phyloP scores from a whole-genome alignment of 208 protist species.

The Porcisia deanei region DNA sequence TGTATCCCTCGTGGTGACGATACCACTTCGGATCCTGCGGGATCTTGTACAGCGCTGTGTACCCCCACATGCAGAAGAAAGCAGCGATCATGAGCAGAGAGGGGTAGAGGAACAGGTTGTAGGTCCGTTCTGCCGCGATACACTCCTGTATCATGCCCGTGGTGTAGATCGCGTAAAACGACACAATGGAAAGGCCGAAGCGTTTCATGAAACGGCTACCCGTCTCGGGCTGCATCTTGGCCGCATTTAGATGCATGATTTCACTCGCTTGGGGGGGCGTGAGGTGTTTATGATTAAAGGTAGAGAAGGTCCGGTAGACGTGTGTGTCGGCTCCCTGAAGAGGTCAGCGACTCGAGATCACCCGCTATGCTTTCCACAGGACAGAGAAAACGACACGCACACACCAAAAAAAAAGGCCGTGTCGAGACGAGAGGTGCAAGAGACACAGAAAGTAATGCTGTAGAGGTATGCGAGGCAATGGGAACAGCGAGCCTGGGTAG shows the following conservation, averaged over 20 bases:
- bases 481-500: background rate
- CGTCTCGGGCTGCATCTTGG: slow-evolving; percentile 30
- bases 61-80: slow-evolving; percentile 76
- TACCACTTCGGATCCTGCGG: slow-evolving; percentile 65
- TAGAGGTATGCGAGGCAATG: background rate
- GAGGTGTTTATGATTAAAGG: background rate
- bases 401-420: background rate
- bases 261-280: background rate
- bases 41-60: slow-evolving; percentile 53
- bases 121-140: slow-evolving; percentile 41
- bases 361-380: background rate
- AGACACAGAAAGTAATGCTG: background rate
- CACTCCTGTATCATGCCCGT: slow-evolving; percentile 55
- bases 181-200: slow-evolving; percentile 15
- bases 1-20: slow-evolving; percentile 54
- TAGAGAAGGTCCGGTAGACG: background rate
- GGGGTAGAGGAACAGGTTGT: slow-evolving; percentile 43
- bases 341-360: background rate
- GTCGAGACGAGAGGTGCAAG: background rate
- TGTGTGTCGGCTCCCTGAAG: background rate
- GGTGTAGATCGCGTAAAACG: slow-evolving; percentile 38
- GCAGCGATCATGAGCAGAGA: slow-evolving; percentile 49
- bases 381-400: background rate
- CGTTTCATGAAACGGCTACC: slow-evolving; percentile 27
- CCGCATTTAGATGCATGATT: slow-evolving; percentile 32